phyloP scores from a whole-genome alignment of 2,329 filamentous ascomycete genomes.

The Conoideocrella luteorostrata region DNA sequence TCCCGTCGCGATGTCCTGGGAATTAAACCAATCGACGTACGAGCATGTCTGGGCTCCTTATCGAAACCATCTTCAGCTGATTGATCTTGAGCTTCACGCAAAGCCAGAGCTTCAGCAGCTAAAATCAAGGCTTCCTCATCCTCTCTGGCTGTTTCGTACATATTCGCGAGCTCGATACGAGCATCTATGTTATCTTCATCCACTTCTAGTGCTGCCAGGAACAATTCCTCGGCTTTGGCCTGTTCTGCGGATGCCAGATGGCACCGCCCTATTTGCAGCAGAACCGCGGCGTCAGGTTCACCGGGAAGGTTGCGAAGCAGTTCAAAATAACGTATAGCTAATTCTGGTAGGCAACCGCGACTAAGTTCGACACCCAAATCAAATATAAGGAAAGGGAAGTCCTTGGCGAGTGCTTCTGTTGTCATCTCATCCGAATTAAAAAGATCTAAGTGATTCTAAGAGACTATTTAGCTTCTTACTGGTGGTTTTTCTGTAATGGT shows the following conservation, averaged over 20 bases:
- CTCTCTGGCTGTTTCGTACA: slow-evolving; percentile 72
- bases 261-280: slow-evolving; percentile 58
- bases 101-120: slow-evolving; percentile 65
- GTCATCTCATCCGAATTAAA: slow-evolving; percentile 57
- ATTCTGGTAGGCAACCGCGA: slow-evolving; percentile 18
- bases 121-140: slow-evolving; percentile 72
- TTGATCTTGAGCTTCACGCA: slow-evolving; percentile 43
- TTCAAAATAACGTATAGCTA: slow-evolving; percentile 51
- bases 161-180: slow-evolving; percentile 70
- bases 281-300: slow-evolving; percentile 43
- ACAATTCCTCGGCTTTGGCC: slow-evolving; percentile 69
- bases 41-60: not conserved
- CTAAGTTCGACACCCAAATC: slow-evolving; percentile 50
- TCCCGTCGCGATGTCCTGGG: not conserved
- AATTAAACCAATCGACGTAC: not conserved
- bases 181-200: slow-evolving; percentile 70
- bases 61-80: not conserved
- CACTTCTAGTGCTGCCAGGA: slow-evolving; percentile 65
- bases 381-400: slow-evolving; percentile 74
- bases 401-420: slow-evolving; percentile 43
- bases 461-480: not conserved
- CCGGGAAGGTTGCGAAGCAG: slow-evolving; percentile 44
- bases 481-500: not conserved
- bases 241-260: slow-evolving; percentile 58
- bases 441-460: slow-evolving; percentile 59